Evolutionary conservation across 2,329 filamentous ascomycete genomes (phyloP).

Genomic region (Penicillium verrucosum): DNA sequence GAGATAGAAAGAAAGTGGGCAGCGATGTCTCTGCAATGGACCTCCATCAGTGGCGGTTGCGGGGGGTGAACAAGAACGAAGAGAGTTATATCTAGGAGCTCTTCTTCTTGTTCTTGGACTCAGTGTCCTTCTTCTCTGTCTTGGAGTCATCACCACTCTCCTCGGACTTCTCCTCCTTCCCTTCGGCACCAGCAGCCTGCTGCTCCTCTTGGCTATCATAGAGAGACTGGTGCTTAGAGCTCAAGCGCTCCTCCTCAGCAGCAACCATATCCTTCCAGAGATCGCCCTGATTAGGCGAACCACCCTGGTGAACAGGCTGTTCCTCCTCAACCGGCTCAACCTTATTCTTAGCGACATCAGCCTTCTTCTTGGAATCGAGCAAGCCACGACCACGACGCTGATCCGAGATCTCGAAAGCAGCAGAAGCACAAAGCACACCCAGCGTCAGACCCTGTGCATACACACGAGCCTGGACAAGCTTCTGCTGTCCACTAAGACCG

Average conservation of each 20-base stretch:
- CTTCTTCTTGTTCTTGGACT: conserved; percentile 19
- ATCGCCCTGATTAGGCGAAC: conserved; percentile 69
- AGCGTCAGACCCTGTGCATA: conserved; percentile 89
- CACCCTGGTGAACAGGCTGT: conserved; percentile 73
- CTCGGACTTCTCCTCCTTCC: conserved; percentile 16
- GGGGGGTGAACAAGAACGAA: not conserved
- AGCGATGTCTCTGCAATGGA: not conserved
- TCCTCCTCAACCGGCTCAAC: conserved; percentile 69
- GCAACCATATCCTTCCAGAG: conserved; percentile 69
- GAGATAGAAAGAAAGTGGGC: not conserved
- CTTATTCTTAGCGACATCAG: conserved; percentile 76
- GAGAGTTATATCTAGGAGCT: not conserved
- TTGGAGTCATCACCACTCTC: conserved; percentile 14
- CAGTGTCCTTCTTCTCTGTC: conserved; percentile 7
- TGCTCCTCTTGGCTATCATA: conserved; percentile 18
- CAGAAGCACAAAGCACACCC: conserved; percentile 75
- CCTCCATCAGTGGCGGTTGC: not conserved
- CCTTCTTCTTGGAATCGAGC: conserved; percentile 63
- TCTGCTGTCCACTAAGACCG: conserved; percentile 72
- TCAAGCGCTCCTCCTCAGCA: conserved; percentile 46
- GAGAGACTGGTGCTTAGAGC: conserved; percentile 40
- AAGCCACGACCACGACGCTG: conserved; percentile 63
- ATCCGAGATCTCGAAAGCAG: conserved; percentile 78
- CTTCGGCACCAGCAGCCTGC: not conserved
- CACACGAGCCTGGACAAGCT: conserved; percentile 89